phyloP scores from a whole-genome alignment of 345 rosid genomes.

The Gossypium raimondii region DNA sequence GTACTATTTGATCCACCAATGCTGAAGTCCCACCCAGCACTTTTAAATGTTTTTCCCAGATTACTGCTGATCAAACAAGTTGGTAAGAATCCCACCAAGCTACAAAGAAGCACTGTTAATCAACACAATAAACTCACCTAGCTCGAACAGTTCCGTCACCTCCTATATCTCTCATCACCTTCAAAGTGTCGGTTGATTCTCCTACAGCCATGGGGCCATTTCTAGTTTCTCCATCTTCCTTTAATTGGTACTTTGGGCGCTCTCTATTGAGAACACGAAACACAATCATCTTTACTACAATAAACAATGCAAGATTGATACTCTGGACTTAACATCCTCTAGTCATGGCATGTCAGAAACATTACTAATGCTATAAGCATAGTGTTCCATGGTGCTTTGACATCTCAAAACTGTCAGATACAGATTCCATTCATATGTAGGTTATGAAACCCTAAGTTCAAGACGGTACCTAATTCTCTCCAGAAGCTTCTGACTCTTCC shows the following conservation, averaged over 20 bases:
- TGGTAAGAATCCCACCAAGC: conserved; percentile 20
- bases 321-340: conserved; percentile 2
- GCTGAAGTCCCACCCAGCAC: conserved; percentile 98
- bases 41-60: conserved; percentile 61
- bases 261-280: conserved; percentile 53
- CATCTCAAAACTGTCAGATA: not conserved
- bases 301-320: conserved; percentile 11
- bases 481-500: conserved; percentile 83
- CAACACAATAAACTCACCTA: conserved; percentile 49
- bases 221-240: conserved; percentile 54
- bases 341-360: not conserved
- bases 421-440: not conserved
- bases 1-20: conserved; percentile 68
- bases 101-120: conserved; percentile 9
- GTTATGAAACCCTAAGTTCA: conserved; percentile 6
- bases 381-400: conserved; percentile 3
- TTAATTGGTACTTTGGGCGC: conserved; percentile 76
- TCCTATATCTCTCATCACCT: conserved; percentile 61
- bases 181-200: conserved; percentile 71
- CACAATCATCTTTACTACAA: conserved; percentile 11
- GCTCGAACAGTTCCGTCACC: conserved; percentile 61
- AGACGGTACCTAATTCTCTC: conserved; percentile 85
- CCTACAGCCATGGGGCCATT: conserved; percentile 40
- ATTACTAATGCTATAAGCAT: conserved; percentile 14
- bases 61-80: conserved; percentile 35